Evolutionary conservation across 352 stramenopile genomes (phyloP).

Genomic region (Phytophthora sojae): DNA sequence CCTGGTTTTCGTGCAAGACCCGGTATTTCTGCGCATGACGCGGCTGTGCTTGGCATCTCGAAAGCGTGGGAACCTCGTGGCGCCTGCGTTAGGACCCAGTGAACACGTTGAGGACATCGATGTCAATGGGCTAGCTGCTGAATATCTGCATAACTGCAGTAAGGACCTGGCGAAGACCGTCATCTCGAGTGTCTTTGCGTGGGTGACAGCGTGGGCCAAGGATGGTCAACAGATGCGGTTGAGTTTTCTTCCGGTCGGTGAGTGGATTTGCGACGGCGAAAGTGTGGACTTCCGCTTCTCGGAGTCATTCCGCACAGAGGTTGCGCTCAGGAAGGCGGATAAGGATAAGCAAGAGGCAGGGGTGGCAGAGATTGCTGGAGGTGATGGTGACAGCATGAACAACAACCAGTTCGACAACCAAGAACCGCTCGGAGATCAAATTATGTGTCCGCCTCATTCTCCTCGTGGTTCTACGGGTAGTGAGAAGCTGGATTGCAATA

Average conservation of each 20-base stretch:
- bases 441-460: not conserved
- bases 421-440: not conserved
- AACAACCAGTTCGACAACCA: constrained; percentile 23
- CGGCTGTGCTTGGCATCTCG: constrained; percentile 39
- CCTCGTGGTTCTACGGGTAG: not conserved
- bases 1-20: constrained; percentile 50
- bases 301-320: constrained; percentile 43
- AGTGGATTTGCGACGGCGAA: constrained; percentile 55
- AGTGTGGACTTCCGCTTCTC: constrained; percentile 49
- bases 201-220: constrained; percentile 50
- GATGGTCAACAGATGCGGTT: constrained; percentile 46
- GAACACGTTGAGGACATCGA: constrained; percentile 39
- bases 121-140: constrained; percentile 28
- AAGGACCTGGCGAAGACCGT: constrained; percentile 52
- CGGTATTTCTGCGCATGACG: constrained; percentile 54
- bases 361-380: not conserved
- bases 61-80: constrained; percentile 25
- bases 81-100: constrained; percentile 30
- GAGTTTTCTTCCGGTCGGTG: constrained; percentile 54
- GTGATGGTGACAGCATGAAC: not conserved
- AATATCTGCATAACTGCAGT: constrained; percentile 51
- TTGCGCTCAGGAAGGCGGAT: constrained; percentile 14
- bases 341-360: not conserved
- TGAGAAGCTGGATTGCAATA: not conserved
- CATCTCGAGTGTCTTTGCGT: constrained; percentile 50